Evolutionary conservation across 2,329 filamentous ascomycete species (phyloP).

Genomic region (Chalaropsis ovoidea): DNA sequence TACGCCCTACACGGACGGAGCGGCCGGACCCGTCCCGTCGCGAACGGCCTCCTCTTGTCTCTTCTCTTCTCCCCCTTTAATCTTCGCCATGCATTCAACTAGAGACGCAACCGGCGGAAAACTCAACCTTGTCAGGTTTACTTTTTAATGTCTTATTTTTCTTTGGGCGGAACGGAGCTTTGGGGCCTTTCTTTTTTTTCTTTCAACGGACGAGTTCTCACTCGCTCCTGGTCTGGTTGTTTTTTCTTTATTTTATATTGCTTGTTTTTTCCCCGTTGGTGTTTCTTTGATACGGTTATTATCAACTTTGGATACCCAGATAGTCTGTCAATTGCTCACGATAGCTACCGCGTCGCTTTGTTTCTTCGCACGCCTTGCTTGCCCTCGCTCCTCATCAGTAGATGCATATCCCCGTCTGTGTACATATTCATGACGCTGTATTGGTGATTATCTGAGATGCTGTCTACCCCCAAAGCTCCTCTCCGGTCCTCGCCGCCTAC

Average conservation of each 20-base stretch:
- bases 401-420: not conserved
- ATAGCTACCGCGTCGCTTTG: slow-evolving; percentile 1
- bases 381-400: not conserved
- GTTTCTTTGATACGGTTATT: slow-evolving; percentile 1
- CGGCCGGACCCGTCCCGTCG: too few relatives aligned
- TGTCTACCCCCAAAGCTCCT: not conserved
- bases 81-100: not conserved
- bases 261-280: not conserved
- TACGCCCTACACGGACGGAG: too few relatives aligned
- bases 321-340: slow-evolving; percentile 15
- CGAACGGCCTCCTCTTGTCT: not conserved
- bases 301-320: slow-evolving; percentile 15
- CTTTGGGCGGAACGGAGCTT: slow-evolving; percentile 15
- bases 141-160: slow-evolving; percentile 28
- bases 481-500: slow-evolving; percentile 40
- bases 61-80: not conserved
- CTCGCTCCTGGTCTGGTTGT: slow-evolving; percentile 4
- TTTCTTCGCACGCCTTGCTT: not conserved
- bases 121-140: slow-evolving; percentile 39
- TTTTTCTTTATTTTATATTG: slow-evolving; percentile 1
- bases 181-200: slow-evolving; percentile 23
- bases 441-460: slow-evolving; percentile 19
- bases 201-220: slow-evolving; percentile 23
- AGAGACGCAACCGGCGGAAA: not conserved
- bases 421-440: slow-evolving; percentile 19